A percentile compares a stretch with the other conserved stretches of the same genome.
Evolutionary conservation across 192 early-diverging fungal species (phyloP).

Genomic region (Rhizoclosmatium globosum): DNA sequence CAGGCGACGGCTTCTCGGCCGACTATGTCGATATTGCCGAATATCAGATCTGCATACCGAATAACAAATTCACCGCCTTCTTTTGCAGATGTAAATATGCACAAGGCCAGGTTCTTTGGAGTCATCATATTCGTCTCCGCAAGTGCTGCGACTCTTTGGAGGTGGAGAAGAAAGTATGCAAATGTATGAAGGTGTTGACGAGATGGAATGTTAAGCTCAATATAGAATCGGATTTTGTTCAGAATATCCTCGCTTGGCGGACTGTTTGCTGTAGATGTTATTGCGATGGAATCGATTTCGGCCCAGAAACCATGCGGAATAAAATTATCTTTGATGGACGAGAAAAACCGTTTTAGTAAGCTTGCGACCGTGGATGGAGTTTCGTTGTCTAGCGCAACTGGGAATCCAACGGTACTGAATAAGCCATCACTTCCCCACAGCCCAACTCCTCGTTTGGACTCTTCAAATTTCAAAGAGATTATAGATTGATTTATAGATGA

Average conservation of each 20-base stretch:
- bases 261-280: not conserved
- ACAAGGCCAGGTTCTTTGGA: constrained; percentile 41
- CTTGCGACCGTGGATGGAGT: constrained; percentile 30
- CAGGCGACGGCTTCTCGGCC: not conserved
- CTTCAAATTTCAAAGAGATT: not conserved
- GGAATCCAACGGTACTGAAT: constrained; percentile 16
- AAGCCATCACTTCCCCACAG: constrained; percentile 16
- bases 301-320: constrained; percentile 30
- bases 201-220: constrained; percentile 20
- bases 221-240: not conserved
- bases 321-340: constrained; percentile 19
- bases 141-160: constrained; percentile 30
- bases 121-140: constrained; percentile 41
- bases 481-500: not conserved
- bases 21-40: constrained; percentile 11
- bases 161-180: constrained; percentile 39
- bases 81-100: constrained; percentile 38
- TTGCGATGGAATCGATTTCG: constrained; percentile 9
- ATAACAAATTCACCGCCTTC: constrained; percentile 38
- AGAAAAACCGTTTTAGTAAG: constrained; percentile 31
- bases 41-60: constrained; percentile 41
- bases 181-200: constrained; percentile 37
- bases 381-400: constrained; percentile 17
- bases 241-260: not conserved
- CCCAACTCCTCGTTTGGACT: not conserved